These are phyloP conservation scores for Wickerhamomyces alni DNA, from an alignment of 805 yeast species.

Conservation along the genomic window DNA sequence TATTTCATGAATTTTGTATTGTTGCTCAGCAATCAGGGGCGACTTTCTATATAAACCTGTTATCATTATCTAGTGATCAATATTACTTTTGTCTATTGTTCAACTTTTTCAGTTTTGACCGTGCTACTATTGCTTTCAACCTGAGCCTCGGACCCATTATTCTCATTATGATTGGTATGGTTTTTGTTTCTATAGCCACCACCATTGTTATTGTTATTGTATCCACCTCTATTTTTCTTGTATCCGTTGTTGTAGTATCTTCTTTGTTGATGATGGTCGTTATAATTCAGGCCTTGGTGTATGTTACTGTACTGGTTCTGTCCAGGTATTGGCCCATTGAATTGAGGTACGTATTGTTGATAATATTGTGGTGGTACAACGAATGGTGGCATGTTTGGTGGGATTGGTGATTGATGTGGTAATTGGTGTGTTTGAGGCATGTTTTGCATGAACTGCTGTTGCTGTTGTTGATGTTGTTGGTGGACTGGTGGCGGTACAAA, in stretches of 20 bases:
- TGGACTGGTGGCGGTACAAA: not conserved
- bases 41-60: too few species aligned
- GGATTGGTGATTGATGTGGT: not conserved
- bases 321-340: not conserved
- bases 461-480: not conserved
- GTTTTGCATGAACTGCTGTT: too few species aligned
- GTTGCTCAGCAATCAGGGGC: too few species aligned
- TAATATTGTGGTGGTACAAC: not conserved
- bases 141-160: too few species aligned
- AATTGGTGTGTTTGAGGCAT: too few species aligned
- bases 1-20: too few species aligned
- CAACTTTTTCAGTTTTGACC: too few species aligned
- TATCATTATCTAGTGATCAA: too few species aligned
- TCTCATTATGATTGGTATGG: slow-evolving; percentile 4
- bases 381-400: not conserved
- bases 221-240: not conserved
- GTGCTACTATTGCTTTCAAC: too few species aligned
- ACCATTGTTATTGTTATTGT: slow-evolving; percentile 6
- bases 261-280: not conserved
- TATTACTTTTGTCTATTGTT: not conserved
- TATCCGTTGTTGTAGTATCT: not conserved
- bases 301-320: not conserved
- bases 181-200: slow-evolving; percentile 2
- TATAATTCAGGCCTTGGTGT: not conserved
- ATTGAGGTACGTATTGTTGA: not conserved